A percentile compares a stretch with the other conserved stretches of the same genome.
phyloP scores from a whole-genome alignment of 495 filamentous ascomycete genomes.

The Viridothelium virens region DNA sequence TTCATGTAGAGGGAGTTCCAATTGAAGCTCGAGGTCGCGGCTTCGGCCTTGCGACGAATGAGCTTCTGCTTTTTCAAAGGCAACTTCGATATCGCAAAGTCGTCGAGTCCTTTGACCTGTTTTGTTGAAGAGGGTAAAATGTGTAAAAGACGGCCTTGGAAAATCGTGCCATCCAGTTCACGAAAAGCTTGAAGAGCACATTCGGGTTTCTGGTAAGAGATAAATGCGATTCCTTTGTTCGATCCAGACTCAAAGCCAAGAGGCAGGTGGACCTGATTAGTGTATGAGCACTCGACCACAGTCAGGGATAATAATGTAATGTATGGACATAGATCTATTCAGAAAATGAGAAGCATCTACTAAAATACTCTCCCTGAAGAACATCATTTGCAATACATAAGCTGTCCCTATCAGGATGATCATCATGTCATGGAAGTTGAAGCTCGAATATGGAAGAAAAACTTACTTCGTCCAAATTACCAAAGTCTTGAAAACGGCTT shows the following conservation, averaged over 20 bases:
- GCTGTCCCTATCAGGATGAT: conserved; percentile 99
- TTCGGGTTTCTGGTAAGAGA: conserved; percentile 62
- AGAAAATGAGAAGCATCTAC: conserved; percentile 68
- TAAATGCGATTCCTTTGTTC: conserved; percentile 83
- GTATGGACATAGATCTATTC: conserved; percentile 29
- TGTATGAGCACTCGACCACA: background rate
- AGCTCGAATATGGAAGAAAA: conserved; percentile 17
- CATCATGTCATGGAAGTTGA: conserved; percentile 57
- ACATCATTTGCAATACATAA: conserved; percentile 71
- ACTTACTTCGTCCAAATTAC: conserved; percentile 79
- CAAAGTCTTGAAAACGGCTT: conserved; percentile 59
- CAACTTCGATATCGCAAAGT: conserved; percentile 76
- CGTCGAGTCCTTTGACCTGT: conserved; percentile 72
- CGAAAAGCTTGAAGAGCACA: conserved; percentile 70
- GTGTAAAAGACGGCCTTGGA: conserved; percentile 87
- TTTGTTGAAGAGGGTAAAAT: conserved; percentile 75
- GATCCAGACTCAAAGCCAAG: conserved; percentile 54
- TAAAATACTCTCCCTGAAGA: conserved; percentile 58
- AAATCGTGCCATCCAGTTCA: conserved; percentile 66
- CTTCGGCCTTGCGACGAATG: conserved; percentile 71
- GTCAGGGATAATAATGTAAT: too few species aligned
- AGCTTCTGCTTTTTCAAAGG: conserved; percentile 90
- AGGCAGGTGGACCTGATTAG: conserved; percentile 67
- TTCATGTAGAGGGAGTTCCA: conserved; percentile 99
- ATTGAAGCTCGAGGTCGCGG: conserved; percentile 70